Percentiles rank a stretch among this genome's conserved stretches.
Conservation (phyloP, 2,329 filamentous ascomycete species). For the Echinosphaeria canescens region DNA sequence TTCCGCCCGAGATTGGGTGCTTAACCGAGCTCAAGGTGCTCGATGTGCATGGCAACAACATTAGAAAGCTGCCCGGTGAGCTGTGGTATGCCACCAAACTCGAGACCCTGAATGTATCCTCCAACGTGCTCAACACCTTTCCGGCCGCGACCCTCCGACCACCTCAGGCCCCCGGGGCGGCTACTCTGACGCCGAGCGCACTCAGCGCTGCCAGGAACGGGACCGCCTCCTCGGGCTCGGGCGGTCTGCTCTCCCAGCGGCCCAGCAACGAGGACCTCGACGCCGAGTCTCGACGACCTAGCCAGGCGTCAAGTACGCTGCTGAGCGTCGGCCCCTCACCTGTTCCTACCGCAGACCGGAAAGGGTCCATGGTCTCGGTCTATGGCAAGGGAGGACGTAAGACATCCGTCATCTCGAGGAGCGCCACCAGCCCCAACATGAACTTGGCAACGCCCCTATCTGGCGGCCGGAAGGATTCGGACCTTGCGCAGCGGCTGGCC, state of each 20-base stretch:
- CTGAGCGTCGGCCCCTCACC: conserved; percentile 60
- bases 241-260: conserved; percentile 29
- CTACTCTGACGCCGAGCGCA: conserved; percentile 18
- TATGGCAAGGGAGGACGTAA: conserved; percentile 66
- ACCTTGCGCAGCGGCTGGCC: conserved; percentile 54
- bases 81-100: conserved; percentile 90
- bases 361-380: conserved; percentile 67
- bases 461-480: conserved; percentile 94
- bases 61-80: conserved; percentile 71
- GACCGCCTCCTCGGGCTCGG: too few species aligned
- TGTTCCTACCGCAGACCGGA: conserved; percentile 38
- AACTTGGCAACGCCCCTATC: too few species aligned
- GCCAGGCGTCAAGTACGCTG: conserved; percentile 59
- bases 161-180: conserved; percentile 28
- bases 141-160: conserved; percentile 52
- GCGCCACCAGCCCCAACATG: too few species aligned
- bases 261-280: conserved; percentile 60
- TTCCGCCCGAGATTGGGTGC: conserved; percentile 77
- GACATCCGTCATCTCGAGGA: conserved; percentile 59
- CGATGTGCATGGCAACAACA: conserved; percentile 84
- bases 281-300: conserved; percentile 47
- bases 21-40: conserved; percentile 67
- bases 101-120: conserved; percentile 85
- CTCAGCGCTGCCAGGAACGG: conserved; percentile 11
- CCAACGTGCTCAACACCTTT: conserved; percentile 78